phyloP scores from a whole-genome alignment of 2,329 filamentous ascomycete genomes.

The Fusarium subtropicale region DNA sequence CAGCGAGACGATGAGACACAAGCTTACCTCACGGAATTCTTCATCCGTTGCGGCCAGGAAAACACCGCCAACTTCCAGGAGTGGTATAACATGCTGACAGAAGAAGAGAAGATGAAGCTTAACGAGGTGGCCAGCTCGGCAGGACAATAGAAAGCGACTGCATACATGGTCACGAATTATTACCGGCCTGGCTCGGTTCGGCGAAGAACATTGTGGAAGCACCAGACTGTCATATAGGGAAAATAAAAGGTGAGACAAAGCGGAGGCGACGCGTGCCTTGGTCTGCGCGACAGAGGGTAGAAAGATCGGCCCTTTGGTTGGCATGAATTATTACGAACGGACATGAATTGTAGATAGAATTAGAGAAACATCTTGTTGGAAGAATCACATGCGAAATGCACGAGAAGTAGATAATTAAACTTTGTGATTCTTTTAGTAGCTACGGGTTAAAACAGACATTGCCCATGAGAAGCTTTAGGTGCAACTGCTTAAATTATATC shows the following conservation, averaged over 20 bases:
- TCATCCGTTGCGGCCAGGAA: conserved; percentile 69
- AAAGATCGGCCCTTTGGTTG: conserved; percentile 26
- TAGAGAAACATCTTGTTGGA: conserved; percentile 26
- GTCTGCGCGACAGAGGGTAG: conserved; percentile 8
- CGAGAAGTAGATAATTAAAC: neutral
- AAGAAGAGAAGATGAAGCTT: conserved; percentile 67
- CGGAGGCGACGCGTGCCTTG: neutral
- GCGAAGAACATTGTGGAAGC: conserved; percentile 19
- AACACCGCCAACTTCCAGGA: conserved; percentile 67
- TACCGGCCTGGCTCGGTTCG: conserved; percentile 15
- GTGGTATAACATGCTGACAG: conserved; percentile 67
- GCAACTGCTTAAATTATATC: conserved; percentile 44
- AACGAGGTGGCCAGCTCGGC: conserved; percentile 61
- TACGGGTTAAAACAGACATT: neutral
- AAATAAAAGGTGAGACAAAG: neutral
- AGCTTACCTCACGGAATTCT: conserved; percentile 84
- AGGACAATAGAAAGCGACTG: conserved; percentile 44
- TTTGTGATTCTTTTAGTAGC: conserved; percentile 28
- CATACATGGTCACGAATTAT: neutral
- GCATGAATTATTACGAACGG: conserved; percentile 34
- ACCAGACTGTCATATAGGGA: neutral
- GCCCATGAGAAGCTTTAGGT: neutral
- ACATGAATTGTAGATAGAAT: conserved; percentile 42
- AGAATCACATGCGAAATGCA: conserved; percentile 1
- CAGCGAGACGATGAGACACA: conserved; percentile 92